These are phyloP conservation scores for Phoenix roebelenii DNA, from an alignment of 176 grass and related monocot species.

Conservation along the genomic window DNA sequence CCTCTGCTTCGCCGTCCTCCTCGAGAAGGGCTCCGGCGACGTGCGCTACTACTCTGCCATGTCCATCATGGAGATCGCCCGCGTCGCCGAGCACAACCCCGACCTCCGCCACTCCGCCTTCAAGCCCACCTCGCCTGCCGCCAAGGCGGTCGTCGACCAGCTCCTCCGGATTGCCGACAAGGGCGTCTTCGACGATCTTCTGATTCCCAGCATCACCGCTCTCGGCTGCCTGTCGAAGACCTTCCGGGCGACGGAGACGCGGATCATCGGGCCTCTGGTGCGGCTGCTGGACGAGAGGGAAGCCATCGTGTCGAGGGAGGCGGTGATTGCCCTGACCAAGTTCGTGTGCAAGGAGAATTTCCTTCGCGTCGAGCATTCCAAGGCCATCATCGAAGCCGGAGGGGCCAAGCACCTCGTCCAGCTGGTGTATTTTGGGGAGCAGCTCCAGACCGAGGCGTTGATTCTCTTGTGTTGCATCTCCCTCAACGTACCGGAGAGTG, in stretches of 20 bases:
- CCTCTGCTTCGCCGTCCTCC: constrained; percentile 9
- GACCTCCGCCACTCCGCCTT: constrained; percentile 4
- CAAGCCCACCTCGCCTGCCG: background rate
- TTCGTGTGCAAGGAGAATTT: background rate
- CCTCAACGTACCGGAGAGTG: background rate
- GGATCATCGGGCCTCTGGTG: background rate
- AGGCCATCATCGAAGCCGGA: constrained; percentile 9
- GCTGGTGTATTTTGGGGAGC: background rate
- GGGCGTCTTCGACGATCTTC: background rate
- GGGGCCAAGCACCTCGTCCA: background rate
- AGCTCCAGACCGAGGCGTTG: constrained; percentile 7
- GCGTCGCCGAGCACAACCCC: background rate
- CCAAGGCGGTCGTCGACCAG: constrained; percentile 9
- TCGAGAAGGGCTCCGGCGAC: constrained; percentile 3
- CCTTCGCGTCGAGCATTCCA: background rate
- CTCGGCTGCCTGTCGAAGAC: constrained; percentile 4
- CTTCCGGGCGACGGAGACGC: constrained; percentile 1
- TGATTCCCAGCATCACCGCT: constrained; percentile 5
- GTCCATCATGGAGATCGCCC: constrained; percentile 11
- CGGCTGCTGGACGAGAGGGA: background rate
- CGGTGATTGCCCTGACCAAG: constrained; percentile 1
- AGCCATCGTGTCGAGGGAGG: background rate
- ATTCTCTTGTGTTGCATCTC: constrained; percentile 4
- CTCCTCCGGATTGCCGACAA: background rate
- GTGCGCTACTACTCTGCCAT: constrained; percentile 1